Evolutionary conservation across 1,139 yeast species (phyloP), one percentile per base, ranked within the genome.

Genomic region (Saccharomyces hybrid): DNA sequence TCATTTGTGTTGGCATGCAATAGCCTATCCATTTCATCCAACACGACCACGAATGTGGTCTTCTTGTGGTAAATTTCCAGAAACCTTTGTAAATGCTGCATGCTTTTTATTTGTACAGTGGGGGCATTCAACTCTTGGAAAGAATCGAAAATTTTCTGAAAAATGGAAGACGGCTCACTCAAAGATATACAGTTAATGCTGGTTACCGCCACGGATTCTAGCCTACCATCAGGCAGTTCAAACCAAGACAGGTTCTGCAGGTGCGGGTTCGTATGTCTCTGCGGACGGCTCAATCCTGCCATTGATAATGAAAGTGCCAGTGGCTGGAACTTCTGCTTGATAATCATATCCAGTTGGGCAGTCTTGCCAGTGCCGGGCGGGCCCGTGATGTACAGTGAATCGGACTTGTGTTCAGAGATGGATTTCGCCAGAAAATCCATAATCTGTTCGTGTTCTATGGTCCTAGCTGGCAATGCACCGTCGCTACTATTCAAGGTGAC

Each of bases 341-440:
- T 55, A 0, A 78, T 66, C 42, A 80, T 76, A 52, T 77, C 78
- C n/a, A 87, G 76, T 62, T 89, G 89, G 0, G 96, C 98, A 0
- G 97, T 86, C 66, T 93, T 93, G 0, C 99, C 99, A 0, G 98
- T 89, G 0, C 99, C 99, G 2, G 99, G 99, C 1, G 97, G 96
- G 0, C 99, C 99, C n/a, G 96, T 86, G n/a, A 93, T 76, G 67
- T 93, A 93, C 48, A 93, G 69, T 13, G 95, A 86, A 47, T 82
- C 81, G 49, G 84, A 78, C n/a, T 67, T 68, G 26, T 71, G 67
- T 1, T 69, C 60, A 1, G 64, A 55, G 3, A 86, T 62, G 52
- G 80, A 76, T 0, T 67, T 60, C 1, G 63, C 59, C 13, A 91
- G 62, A 62, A 84, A 85, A 1, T 69, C 58, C 49, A 76, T 69